A percentile compares a stretch with the other conserved stretches of the same genome.
phyloP scores from a whole-genome alignment of 2,329 filamentous ascomycete species.

The Diaporthe caulivora region DNA sequence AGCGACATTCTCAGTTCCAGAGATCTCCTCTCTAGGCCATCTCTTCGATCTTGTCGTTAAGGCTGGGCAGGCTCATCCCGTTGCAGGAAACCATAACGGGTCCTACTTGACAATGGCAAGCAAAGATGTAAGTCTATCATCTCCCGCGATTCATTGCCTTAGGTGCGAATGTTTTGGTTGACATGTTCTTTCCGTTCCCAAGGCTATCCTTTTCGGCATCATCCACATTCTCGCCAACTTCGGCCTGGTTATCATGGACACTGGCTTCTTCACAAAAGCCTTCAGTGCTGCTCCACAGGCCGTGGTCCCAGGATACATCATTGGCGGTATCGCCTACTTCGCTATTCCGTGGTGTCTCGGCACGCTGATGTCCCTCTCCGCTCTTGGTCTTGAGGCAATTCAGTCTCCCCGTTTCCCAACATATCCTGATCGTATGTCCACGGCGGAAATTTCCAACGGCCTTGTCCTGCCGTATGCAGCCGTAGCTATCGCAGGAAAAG shows the following conservation, averaged over 20 bases:
- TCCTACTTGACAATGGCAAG: constrained; percentile 69
- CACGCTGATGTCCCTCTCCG: constrained; percentile 62
- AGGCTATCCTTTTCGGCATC: constrained; percentile 64
- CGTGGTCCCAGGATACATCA: constrained; percentile 63
- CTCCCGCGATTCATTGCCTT: neutral
- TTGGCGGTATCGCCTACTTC: constrained; percentile 67
- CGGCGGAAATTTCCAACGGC: constrained; percentile 74
- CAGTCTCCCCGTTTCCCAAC: constrained; percentile 61
- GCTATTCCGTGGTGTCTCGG: constrained; percentile 66
- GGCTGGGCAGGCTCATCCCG: constrained; percentile 57
- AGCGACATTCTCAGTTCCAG: constrained; percentile 49
- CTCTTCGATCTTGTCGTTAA: constrained; percentile 64
- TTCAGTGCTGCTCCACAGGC: constrained; percentile 61
- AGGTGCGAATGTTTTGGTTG: rapidly evolving
- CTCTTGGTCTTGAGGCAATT: constrained; percentile 60
- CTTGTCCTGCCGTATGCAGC: constrained; percentile 79
- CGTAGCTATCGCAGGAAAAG: constrained; percentile 76
- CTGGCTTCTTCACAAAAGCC: constrained; percentile 65
- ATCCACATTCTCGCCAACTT: constrained; percentile 63
- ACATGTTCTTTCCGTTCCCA: neutral
- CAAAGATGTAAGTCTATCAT: constrained; percentile 50
- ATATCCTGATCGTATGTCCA: constrained; percentile 58
- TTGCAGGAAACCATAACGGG: constrained; percentile 64
- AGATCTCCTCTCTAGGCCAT: constrained; percentile 60
- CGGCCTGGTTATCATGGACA: constrained; percentile 66